These are phyloP conservation scores for Parmales sp. DNA, from an alignment of 108 stramenopile species.

Conservation along the genomic window DNA sequence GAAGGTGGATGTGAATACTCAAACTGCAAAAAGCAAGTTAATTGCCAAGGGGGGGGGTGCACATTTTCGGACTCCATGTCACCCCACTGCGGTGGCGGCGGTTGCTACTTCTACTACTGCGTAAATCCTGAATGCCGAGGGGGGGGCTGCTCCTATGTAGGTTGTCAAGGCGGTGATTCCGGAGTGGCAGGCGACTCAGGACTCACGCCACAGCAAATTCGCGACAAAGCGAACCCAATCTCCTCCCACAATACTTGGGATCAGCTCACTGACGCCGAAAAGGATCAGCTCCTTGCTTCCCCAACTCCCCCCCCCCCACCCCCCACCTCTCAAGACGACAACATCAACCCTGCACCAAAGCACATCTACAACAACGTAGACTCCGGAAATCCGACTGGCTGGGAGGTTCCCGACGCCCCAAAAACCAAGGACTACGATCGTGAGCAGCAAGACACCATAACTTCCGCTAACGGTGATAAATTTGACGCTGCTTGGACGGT, in stretches of 20 bases:
- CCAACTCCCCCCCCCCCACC: background rate
- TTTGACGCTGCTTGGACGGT: constrained; percentile 3
- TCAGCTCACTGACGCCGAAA: background rate
- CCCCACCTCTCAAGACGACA: no score
- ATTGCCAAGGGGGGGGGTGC: background rate
- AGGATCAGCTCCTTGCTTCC: background rate
- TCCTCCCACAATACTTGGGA: background rate
- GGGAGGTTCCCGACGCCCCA: background rate
- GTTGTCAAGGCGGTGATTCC: background rate
- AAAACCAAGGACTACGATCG: background rate
- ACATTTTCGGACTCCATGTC: background rate
- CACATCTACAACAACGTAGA: background rate
- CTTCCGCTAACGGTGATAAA: background rate
- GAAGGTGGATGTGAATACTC: no score
- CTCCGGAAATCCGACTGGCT: background rate
- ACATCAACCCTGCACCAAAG: no score
- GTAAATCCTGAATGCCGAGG: background rate
- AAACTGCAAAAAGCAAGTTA: background rate
- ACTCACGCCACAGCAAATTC: background rate
- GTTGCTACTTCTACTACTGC: background rate
- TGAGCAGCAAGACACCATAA: background rate
- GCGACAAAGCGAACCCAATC: background rate
- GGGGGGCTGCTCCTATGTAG: background rate
- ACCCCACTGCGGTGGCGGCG: background rate
- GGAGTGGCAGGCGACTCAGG: background rate